A percentile compares a stretch with the other conserved stretches of the same genome.
Conservation (phyloP, 208 protist genomes). For the Trypanosoma cruzi region DNA sequence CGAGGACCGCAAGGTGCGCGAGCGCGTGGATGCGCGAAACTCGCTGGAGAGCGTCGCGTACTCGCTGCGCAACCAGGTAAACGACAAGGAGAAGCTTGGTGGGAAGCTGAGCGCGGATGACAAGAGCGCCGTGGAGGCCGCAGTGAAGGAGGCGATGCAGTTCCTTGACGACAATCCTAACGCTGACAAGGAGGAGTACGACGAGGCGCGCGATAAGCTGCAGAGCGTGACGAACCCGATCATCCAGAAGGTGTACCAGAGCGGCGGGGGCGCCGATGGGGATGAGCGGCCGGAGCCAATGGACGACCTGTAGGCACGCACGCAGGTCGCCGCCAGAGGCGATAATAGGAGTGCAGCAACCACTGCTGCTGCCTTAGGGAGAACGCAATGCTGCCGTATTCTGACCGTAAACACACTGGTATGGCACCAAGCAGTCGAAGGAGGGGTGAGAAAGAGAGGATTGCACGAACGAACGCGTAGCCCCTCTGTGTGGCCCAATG, state of each 20-base stretch:
- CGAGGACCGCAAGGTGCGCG: slow-evolving; percentile 84
- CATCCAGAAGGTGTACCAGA: slow-evolving; percentile 91
- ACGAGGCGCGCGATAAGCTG: slow-evolving; percentile 89
- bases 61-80: slow-evolving; percentile 45
- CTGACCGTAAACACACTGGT: not conserved
- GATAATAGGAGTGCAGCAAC: not conserved
- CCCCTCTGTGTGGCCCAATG: not conserved
- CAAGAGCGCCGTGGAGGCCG: slow-evolving; percentile 83
- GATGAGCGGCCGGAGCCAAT: slow-evolving; percentile 49
- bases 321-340: not conserved
- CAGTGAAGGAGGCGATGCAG: slow-evolving; percentile 90
- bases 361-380: not conserved
- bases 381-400: too few species aligned
- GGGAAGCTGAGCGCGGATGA: slow-evolving; percentile 93
- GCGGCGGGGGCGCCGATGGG: slow-evolving; percentile 32
- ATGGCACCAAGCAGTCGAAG: not conserved
- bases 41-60: slow-evolving; percentile 93
- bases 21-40: slow-evolving; percentile 89
- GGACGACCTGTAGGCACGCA: slow-evolving; percentile 71
- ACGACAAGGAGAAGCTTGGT: slow-evolving; percentile 66
- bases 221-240: slow-evolving; percentile 96
- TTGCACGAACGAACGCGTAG: not conserved
- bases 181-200: slow-evolving; percentile 95
- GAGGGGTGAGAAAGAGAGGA: not conserved
- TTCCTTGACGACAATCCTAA: slow-evolving; percentile 96